These are phyloP conservation scores for Cenococcum geophilum DNA, from an alignment of 495 filamentous ascomycete species.

Conservation along the genomic window DNA sequence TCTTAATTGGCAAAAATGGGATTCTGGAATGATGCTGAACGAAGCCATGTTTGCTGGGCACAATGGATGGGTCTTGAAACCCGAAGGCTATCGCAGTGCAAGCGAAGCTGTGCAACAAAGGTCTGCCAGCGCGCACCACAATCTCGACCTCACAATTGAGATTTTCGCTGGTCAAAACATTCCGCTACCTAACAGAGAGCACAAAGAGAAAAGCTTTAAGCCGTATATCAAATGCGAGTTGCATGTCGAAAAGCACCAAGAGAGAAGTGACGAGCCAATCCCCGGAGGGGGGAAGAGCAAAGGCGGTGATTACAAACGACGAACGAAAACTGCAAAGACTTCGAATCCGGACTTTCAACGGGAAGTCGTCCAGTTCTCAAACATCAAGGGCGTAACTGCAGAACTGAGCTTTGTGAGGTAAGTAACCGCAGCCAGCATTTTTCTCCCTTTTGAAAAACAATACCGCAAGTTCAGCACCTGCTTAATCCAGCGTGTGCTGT, in stretches of 20 bases:
- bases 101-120: conserved; percentile 24
- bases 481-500: neutral
- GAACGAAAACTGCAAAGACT: conserved; percentile 56
- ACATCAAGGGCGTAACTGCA: conserved; percentile 60
- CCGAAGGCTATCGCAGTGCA: conserved; percentile 54
- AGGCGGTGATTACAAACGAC: conserved; percentile 62
- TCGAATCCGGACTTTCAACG: conserved; percentile 63
- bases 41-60: conserved; percentile 83
- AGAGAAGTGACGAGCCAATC: conserved; percentile 36
- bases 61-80: conserved; percentile 80
- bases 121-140: conserved; percentile 37
- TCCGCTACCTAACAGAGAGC: conserved; percentile 48
- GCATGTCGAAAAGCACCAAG: conserved; percentile 59
- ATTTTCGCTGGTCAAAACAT: conserved; percentile 54
- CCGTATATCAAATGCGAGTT: conserved; percentile 79
- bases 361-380: conserved; percentile 57
- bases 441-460: conserved; percentile 1
- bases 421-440: conserved; percentile 30
- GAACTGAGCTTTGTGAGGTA: conserved; percentile 76
- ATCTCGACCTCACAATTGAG: conserved; percentile 49
- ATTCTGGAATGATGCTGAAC: conserved; percentile 93
- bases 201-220: conserved; percentile 55
- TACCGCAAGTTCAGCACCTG: neutral
- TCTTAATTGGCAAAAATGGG: conserved; percentile 88
- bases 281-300: conserved; percentile 44